These are phyloP conservation scores for Paecilomyces sp. DNA, from an alignment of 2,329 filamentous ascomycete species.

Conservation along the genomic window DNA sequence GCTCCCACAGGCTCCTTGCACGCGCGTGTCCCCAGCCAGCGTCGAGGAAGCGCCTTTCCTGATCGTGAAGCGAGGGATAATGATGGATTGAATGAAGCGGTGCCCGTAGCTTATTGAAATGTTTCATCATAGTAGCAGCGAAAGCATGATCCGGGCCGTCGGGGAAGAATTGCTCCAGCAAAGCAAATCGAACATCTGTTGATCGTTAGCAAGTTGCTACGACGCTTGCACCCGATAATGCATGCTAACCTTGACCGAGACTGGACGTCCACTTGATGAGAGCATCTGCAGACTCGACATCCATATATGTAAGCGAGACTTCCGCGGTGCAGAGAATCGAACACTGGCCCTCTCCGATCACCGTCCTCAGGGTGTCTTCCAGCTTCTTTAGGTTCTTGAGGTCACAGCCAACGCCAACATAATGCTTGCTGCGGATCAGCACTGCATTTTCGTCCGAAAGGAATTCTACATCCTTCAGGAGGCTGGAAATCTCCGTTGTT, in stretches of 20 bases:
- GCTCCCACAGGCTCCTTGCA: conserved; percentile 68
- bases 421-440: conserved; percentile 60
- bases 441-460: conserved; percentile 29
- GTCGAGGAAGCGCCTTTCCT: conserved; percentile 59
- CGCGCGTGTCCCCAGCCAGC: conserved; percentile 62
- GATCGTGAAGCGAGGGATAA: conserved; percentile 61
- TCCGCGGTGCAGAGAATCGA: conserved; percentile 77
- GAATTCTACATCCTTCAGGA: conserved; percentile 41
- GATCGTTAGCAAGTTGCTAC: conserved; percentile 3
- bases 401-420: conserved; percentile 76
- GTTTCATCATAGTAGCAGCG: conserved; percentile 73
- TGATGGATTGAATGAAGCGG: conserved; percentile 65
- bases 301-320: conserved; percentile 88
- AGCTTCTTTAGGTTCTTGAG: conserved; percentile 61
- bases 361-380: conserved; percentile 49
- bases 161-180: conserved; percentile 80
- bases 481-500: conserved; percentile 52
- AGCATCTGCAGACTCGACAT: conserved; percentile 61
- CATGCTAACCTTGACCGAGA: conserved; percentile 55
- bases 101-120: conserved; percentile 75
- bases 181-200: conserved; percentile 64
- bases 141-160: conserved; percentile 74
- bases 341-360: conserved; percentile 52
- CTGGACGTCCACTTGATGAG: conserved; percentile 72
- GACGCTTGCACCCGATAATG: conserved; percentile 1